phyloP scores from a whole-genome alignment of 1,284 basidiomycete genomes.

The Kalmanozyma brasiliensis region DNA sequence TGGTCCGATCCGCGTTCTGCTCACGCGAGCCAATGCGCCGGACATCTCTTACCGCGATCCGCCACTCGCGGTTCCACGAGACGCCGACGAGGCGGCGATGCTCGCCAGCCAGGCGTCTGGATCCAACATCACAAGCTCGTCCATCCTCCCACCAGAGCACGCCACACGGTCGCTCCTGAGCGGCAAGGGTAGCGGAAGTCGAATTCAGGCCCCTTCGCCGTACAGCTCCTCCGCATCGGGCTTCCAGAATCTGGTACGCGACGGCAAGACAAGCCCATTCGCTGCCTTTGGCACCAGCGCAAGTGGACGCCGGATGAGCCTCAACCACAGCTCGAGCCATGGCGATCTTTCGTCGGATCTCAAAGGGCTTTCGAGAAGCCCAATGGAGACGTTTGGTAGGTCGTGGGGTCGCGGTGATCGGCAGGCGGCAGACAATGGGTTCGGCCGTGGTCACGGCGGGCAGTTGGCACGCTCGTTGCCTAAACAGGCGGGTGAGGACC shows the following conservation, averaged over 20 bases:
- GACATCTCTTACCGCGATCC: constrained; percentile 58
- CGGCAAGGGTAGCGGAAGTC: constrained; percentile 48
- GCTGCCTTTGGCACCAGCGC: constrained; percentile 27
- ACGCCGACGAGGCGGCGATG: constrained; percentile 23
- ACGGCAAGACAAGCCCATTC: constrained; percentile 36
- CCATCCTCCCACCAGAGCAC: constrained; percentile 48
- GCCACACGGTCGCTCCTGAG: constrained; percentile 48
- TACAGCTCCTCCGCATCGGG: constrained; percentile 48
- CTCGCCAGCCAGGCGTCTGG: constrained; percentile 32
- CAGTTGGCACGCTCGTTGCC: constrained; percentile 43
- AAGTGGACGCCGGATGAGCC: constrained; percentile 22
- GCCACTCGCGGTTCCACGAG: constrained; percentile 15
- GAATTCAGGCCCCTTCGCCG: constrained; percentile 37
- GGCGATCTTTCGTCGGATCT: constrained; percentile 33
- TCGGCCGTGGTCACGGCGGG: constrained; percentile 1
- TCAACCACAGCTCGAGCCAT: constrained; percentile 46
- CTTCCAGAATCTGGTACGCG: constrained; percentile 35
- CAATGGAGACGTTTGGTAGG: constrained; percentile 12
- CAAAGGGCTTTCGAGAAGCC: constrained; percentile 26
- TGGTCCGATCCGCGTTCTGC: constrained; percentile 71
- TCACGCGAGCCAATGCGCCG: constrained; percentile 69
- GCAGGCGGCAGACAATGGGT: constrained; percentile 4
- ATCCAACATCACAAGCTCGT: constrained; percentile 41
- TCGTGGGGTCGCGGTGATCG: constrained; percentile 30
- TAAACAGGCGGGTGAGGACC: constrained; percentile 18